Base-by-base conservation (phyloP, 805 yeast genomes). In the Wickerhamomyces hampshirensis region DNA sequence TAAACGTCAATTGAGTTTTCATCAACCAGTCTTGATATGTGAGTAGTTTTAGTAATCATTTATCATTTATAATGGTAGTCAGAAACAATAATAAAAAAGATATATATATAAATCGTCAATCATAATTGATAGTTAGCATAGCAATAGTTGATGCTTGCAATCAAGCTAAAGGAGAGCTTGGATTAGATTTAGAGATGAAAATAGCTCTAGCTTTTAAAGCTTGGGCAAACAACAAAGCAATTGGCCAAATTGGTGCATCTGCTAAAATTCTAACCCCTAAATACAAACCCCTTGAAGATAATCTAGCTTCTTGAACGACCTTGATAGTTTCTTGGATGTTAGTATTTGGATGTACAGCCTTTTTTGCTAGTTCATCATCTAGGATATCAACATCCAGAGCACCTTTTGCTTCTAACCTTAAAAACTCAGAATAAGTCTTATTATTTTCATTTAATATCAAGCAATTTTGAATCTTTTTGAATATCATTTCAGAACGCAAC, bases 241-340 rank as follows among this genome's bases (percentile, higher is more conserved):
- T 71, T 0, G 93, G 93, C 94, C 94, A 84, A 18, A 84, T 81
- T 12, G 93, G 93, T 0, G 89, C 89, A 63, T 84, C 93, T 4
- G 88, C 87, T 34, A 84, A 64, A 21, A 84, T 80, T 48, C 87
- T 65, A 10, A 84, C 84, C 28, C 93, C 94, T 26, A 84, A 59
- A 38, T 80, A 78, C 28, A 84, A 59, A 15, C 80, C 68, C 52
- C 78, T 71, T 34, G 72, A 65, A 14, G 80, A 74, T 35, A 75
- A 63, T 53, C 72, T 65, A 11, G 75, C 74, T 33, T 63, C 63
- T 28, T 62, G 56, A 31, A 79, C 72, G 16, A 74, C 66, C 32
- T 55, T 62, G 15, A 74, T 62, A 2, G 73, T 72, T 44, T 62
- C 69, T 17, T 59, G 53, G n/a, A 59, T 46, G 33, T 67, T 66